Evolutionary conservation across 2,329 filamentous ascomycete genomes (phyloP), one percentile per base, ranked within the genome.

Genomic region (Pyrenophora tritici-repentis): DNA sequence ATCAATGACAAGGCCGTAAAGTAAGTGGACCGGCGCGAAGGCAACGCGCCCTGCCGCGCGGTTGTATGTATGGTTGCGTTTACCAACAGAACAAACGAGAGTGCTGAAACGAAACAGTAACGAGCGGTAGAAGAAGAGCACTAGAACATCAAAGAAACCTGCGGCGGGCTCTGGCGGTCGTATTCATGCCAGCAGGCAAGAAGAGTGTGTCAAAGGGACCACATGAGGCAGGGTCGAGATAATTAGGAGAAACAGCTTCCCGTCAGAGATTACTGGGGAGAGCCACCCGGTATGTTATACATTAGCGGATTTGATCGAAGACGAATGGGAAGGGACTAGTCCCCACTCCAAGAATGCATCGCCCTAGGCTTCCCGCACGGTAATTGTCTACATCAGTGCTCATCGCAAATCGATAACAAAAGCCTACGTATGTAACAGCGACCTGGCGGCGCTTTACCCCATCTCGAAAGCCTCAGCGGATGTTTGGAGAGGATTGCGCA

Each of bases 1-100:
- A 70, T 69, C 59, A 63, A 70, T 65, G 46, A 67, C 62, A 65
- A 62, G 67, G 67, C 65, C 60, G 63, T 65, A 60, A 63, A 60
- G 58, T 61, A 58, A 62, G 61, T 65, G 65, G 60, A 65, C 56
- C 61, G 61, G 66, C 65, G 66, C 67, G 66, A 65, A 63, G 60
- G 59, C 53, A 55, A 47, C 42, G 58, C 51, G 58, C 59, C 41
- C 56, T 59, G 58, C 60, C 58, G 62, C 59, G 63, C 58, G 62
- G 60, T 60, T 58, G 60, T 53, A 58, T 58, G 60, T 53, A 58
- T 50, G 56, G 58, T 53, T 37, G 58, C 58, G 56, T 61, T 55
- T 65, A 65, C 56, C 58, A 66, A 61, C 55, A 64, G 62, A 59
- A 60, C 53, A 63, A 68, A 68, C 63, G 63, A 66, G 59, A 62